Evolutionary conservation across 1,139 yeast species (phyloP), one percentile per base, ranked within the genome.

Genomic region (Candida pseudoviswanathii): DNA sequence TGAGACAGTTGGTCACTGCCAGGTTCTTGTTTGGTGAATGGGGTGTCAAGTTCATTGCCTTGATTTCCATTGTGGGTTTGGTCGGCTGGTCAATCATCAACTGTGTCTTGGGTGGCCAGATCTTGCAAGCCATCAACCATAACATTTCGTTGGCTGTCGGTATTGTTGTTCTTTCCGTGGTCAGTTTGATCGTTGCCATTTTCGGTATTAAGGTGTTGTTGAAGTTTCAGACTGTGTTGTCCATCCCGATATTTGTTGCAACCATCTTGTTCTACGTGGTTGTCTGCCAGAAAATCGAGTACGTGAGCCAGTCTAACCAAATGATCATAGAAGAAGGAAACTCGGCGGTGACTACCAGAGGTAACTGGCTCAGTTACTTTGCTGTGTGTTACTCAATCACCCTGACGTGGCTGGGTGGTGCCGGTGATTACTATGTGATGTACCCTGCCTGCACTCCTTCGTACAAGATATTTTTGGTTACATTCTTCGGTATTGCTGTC

Each of bases 381-480:
- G 80, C 92, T 1, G 70, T 89, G 45, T 77, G 86, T 26, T 88
- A 87, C 61, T 85, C 96, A 31, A 83, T 86, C 42, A 89, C 96
- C 2, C 82, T 91, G 1, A 88, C 96, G 0, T 90, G 97, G 97
- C 94, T 95, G 32, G 86, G 92, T 4, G 81, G 87, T 51, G 88
- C 96, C 1, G 78, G 94, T 0, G 97, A 90, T 65, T 90, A 90
- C 65, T 89, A 87, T 64, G 82, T 89, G 47, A 74, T 88, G 48
- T 85, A 89, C 62, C 96, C 96, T 0, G 96, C 88, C 60, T 71
- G 73, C 39, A 81, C 90, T 0, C 80, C 88, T 1, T 80, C 81
- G 48, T 58, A 68, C 54, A 79, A 78, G 55, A 74, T 85, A 1
- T 86, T 84, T 59, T 34, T 67, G 21, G 68, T 86, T 50, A 89